phyloP scores from a whole-genome alignment of 169 alveolate genomes.

The Cryptosporidium parvum region DNA sequence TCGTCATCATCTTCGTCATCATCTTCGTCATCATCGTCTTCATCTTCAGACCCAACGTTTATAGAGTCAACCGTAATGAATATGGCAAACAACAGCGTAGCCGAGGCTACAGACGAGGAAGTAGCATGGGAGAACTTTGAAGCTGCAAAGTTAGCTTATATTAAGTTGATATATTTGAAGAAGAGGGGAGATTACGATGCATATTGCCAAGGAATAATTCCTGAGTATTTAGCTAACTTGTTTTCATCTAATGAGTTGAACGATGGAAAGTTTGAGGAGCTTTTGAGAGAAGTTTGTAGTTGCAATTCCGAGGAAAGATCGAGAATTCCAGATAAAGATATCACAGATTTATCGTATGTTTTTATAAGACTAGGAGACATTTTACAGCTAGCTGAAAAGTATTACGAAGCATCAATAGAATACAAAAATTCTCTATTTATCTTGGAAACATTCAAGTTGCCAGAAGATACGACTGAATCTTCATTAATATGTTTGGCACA shows the following conservation, averaged over 20 bases:
- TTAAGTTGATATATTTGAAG: slow-evolving; percentile 32
- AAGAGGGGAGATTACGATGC: slow-evolving; percentile 34
- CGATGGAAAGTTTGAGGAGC: slow-evolving; percentile 53
- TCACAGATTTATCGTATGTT: slow-evolving; percentile 51
- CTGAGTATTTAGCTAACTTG: slow-evolving; percentile 40
- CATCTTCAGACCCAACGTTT: neutral
- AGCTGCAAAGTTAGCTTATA: slow-evolving; percentile 73
- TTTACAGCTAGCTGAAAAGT: slow-evolving; percentile 64
- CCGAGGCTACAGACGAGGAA: slow-evolving; percentile 62
- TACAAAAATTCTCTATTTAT: slow-evolving; percentile 51
- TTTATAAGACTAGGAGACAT: slow-evolving; percentile 69
- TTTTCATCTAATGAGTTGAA: slow-evolving; percentile 23
- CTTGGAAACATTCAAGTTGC: slow-evolving; percentile 35
- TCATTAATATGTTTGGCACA: slow-evolving; percentile 72
- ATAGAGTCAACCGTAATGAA: slow-evolving; percentile 14
- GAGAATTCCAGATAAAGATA: slow-evolving; percentile 51
- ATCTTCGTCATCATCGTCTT: neutral
- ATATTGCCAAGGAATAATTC: slow-evolving; percentile 65
- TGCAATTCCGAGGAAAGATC: slow-evolving; percentile 18
- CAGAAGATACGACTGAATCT: slow-evolving; percentile 53
- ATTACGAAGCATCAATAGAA: slow-evolving; percentile 51
- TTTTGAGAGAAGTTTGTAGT: slow-evolving; percentile 20
- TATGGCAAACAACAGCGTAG: neutral
- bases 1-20: neutral
- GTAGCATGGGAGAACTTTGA: slow-evolving; percentile 74